Evolutionary conservation across 1,284 basidiomycete genomes (phyloP).

Genomic region (Peniophora sp.): DNA sequence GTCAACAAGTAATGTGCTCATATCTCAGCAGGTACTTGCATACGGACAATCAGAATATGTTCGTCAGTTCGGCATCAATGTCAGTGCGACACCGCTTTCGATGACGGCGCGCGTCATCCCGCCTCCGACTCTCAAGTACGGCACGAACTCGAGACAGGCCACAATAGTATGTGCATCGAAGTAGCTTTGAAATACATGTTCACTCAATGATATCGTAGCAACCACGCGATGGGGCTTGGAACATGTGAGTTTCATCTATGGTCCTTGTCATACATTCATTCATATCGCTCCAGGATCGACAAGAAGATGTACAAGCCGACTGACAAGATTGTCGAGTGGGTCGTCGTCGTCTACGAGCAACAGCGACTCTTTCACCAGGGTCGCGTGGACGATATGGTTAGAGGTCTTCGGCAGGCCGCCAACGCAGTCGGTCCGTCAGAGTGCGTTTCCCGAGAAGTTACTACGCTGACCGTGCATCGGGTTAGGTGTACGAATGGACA

Average conservation of each 20-base stretch:
- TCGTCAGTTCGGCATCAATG: slow-evolving; percentile 54
- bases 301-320: slow-evolving; percentile 53
- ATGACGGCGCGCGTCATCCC: slow-evolving; percentile 53
- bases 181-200: neutral
- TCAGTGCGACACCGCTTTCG: slow-evolving; percentile 41
- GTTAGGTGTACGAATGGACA: slow-evolving; percentile 43
- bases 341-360: slow-evolving; percentile 55
- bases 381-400: slow-evolving; percentile 40
- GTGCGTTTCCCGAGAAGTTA: no score
- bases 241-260: slow-evolving; percentile 37
- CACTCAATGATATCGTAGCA: slow-evolving; percentile 24
- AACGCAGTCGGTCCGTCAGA: slow-evolving; percentile 51
- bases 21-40: slow-evolving; percentile 40
- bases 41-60: slow-evolving; percentile 73
- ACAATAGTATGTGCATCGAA: slow-evolving; percentile 35
- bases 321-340: slow-evolving; percentile 44
- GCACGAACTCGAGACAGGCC: slow-evolving; percentile 34
- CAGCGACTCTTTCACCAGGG: slow-evolving; percentile 39
- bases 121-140: slow-evolving; percentile 58
- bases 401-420: slow-evolving; percentile 38
- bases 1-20: neutral
- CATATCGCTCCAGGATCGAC: slow-evolving; percentile 41
- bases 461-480: no score
- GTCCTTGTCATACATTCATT: neutral
- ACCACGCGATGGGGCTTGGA: slow-evolving; percentile 62